Percentiles rank a stretch among this genome's conserved stretches.
Conservation (phyloP, 2,329 filamentous ascomycete species). For the Aureobasidium sp. region DNA sequence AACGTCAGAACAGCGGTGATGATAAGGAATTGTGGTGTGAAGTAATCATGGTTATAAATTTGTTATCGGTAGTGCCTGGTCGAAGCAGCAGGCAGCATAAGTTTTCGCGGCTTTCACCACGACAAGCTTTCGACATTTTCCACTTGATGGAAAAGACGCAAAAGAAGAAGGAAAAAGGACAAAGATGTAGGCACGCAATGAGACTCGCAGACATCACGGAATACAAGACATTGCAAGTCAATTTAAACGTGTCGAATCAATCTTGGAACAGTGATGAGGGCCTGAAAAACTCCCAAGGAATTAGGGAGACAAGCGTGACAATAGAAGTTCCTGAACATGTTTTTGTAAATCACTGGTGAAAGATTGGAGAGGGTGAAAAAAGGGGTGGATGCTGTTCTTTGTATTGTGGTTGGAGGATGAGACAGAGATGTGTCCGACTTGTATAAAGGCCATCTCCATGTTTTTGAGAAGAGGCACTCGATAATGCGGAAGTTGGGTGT, state of each 20-base stretch:
- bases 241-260: conserved; percentile 2
- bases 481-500: conserved; percentile 14
- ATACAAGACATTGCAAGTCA: conserved; percentile 3
- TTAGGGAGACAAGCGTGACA: conserved; percentile 8
- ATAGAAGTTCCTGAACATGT: not conserved
- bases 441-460: conserved; percentile 7
- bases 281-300: conserved; percentile 1
- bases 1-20: too few species aligned
- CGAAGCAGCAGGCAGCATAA: not conserved
- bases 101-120: too few species aligned
- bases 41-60: not conserved
- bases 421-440: conserved; percentile 6
- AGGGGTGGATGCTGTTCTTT: not conserved
- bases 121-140: not conserved
- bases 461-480: not conserved
- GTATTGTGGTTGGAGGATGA: not conserved
- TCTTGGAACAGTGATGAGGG: conserved; percentile 11
- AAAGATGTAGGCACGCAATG: conserved; percentile 7
- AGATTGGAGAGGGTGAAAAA: not conserved
- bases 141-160: not conserved
- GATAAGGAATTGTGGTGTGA: not conserved
- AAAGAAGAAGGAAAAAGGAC: not conserved
- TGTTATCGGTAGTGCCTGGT: not conserved
- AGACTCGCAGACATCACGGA: conserved; percentile 9
- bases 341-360: not conserved